Evolutionary conservation across 768 basidiomycete species (phyloP).

Genomic region (Rossbeevera mucosa): DNA sequence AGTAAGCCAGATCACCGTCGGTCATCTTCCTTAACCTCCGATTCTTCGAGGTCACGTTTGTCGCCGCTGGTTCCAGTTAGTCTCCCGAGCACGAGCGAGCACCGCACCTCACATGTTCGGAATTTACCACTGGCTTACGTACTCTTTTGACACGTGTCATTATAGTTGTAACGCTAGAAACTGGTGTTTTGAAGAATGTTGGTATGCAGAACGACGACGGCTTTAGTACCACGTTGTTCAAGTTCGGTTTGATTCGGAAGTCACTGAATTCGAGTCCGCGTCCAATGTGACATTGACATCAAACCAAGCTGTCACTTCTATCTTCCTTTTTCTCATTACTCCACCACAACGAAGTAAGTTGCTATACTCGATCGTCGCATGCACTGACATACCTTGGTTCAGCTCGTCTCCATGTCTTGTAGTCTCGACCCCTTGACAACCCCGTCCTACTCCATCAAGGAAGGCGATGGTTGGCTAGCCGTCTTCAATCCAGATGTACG

Average conservation of each 20-base stretch:
- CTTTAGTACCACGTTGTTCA: conserved; percentile 3
- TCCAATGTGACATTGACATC: conserved; percentile 4
- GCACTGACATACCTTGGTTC: conserved; percentile 5
- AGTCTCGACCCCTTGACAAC: conserved; percentile 27
- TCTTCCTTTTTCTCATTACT: background rate
- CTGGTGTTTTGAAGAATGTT: no score
- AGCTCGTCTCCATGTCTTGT: conserved; percentile 18
- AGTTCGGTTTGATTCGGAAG: conserved; percentile 1
- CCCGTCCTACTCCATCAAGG: conserved; percentile 35
- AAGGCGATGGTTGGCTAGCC: conserved; percentile 50
- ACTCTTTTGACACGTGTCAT: background rate
- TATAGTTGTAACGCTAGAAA: background rate
- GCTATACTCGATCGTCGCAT: background rate
- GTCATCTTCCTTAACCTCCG: conserved; percentile 7
- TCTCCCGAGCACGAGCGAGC: no score
- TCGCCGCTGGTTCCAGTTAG: no score
- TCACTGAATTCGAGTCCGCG: conserved; percentile 13
- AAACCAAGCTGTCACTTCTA: background rate
- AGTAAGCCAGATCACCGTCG: conserved; percentile 3
- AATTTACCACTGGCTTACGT: conserved; percentile 12
- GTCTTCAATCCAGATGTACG: conserved; percentile 47
- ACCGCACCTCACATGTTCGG: background rate
- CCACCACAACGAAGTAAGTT: conserved; percentile 6
- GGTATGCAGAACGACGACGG: conserved; percentile 1
- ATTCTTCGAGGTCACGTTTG: background rate